Conservation (phyloP, 768 basidiomycete species). For the Gymnopilus dilepis region DNA sequence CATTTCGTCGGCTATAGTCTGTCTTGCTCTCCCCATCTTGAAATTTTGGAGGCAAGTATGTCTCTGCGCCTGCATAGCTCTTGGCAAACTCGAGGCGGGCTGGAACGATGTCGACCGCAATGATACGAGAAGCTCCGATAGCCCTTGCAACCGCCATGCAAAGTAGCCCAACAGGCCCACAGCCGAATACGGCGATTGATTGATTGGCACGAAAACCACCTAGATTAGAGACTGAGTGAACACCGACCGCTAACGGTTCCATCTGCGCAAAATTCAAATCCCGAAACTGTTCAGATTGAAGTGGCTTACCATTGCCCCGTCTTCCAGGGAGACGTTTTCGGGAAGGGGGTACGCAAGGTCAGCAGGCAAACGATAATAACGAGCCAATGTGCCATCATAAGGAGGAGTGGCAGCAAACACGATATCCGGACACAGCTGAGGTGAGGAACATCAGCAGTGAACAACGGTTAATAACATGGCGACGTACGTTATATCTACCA, state of each 20-base stretch:
- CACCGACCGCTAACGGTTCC: constrained; percentile 92
- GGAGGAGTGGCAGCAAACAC: constrained; percentile 94
- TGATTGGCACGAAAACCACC: constrained; percentile 76
- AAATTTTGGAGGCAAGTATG: constrained; percentile 65
- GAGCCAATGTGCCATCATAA: constrained; percentile 85
- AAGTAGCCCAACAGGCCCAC: constrained; percentile 85
- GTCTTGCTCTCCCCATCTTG: constrained; percentile 68
- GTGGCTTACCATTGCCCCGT: constrained; percentile 86
- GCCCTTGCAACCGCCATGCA: constrained; percentile 98
- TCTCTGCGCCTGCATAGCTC: constrained; percentile 80
- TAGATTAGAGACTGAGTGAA: constrained; percentile 85
- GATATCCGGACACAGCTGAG: constrained; percentile 80
- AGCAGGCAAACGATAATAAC: constrained; percentile 86
- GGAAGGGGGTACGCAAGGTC: constrained; percentile 88
- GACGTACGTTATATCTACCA: constrained; percentile 80
- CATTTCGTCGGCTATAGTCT: constrained; percentile 76
- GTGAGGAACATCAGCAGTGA: not conserved
- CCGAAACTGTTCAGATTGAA: too few relatives aligned
- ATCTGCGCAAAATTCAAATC: constrained; percentile 53
- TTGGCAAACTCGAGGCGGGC: constrained; percentile 87
- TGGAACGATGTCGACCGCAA: constrained; percentile 83
- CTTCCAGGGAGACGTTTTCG: constrained; percentile 84
- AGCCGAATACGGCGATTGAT: constrained; percentile 85
- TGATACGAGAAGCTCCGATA: constrained; percentile 81
- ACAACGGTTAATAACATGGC: not conserved